Evolutionary conservation across 805 yeast species (phyloP).

Genomic region (Teunomyces aglyptinius): DNA sequence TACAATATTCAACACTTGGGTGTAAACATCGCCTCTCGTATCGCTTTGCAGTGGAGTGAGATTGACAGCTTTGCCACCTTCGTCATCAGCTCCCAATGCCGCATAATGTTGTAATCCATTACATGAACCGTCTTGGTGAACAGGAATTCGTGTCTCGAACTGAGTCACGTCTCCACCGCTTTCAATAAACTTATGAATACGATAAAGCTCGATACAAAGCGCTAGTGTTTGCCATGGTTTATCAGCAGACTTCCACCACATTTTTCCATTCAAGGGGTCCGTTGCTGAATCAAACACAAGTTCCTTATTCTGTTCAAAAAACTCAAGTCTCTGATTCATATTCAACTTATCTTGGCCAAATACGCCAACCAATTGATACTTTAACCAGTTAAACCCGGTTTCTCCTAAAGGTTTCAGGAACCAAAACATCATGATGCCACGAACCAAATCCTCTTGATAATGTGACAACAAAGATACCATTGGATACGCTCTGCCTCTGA

Average conservation of each 20-base stretch:
- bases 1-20: constrained; percentile 29
- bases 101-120: constrained; percentile 48
- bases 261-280: constrained; percentile 21
- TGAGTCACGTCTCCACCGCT: constrained; percentile 18
- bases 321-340: constrained; percentile 23
- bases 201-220: constrained; percentile 30
- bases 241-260: constrained; percentile 40
- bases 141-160: constrained; percentile 30
- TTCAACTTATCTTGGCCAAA: constrained; percentile 30
- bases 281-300: constrained; percentile 26
- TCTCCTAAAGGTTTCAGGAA: constrained; percentile 33
- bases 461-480: constrained; percentile 33
- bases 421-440: constrained; percentile 40
- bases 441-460: constrained; percentile 33
- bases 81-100: constrained; percentile 36
- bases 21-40: constrained; percentile 32
- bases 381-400: constrained; percentile 36
- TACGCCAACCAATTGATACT: constrained; percentile 37
- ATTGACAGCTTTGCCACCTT: constrained; percentile 42
- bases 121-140: constrained; percentile 46
- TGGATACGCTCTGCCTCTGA: constrained; percentile 43
- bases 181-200: constrained; percentile 15
- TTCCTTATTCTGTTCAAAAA: constrained; percentile 21
- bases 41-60: constrained; percentile 19
- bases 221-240: constrained; percentile 41